Percentiles rank a stretch among this genome's conserved stretches.
phyloP scores from a whole-genome alignment of 441 rosid species.

The Sinapis alba region DNA sequence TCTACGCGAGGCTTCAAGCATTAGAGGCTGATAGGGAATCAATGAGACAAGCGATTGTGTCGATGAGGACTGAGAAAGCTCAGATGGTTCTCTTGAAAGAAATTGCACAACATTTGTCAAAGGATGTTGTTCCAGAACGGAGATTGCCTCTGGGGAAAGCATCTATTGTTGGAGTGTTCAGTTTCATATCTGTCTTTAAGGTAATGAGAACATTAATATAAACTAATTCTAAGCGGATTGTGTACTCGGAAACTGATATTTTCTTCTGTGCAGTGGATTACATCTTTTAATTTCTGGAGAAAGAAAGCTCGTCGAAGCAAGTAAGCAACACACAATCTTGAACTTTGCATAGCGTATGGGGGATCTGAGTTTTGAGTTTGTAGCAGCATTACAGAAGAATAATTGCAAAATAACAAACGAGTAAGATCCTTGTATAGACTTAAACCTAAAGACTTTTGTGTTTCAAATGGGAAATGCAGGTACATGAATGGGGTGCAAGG shows the following conservation, averaged over 20 bases:
- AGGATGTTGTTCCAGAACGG: conserved; percentile 69
- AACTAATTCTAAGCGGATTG: background rate
- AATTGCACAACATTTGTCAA: conserved; percentile 88
- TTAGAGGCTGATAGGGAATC: conserved; percentile 99
- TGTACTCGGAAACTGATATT: background rate
- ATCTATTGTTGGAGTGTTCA: conserved; percentile 50
- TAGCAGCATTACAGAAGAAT: too few relatives aligned
- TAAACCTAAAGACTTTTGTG: background rate
- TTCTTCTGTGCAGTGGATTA: conserved; percentile 69
- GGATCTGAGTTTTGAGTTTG: conserved; percentile 10
- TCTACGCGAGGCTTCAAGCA: conserved; percentile 90
- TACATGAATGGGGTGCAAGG: conserved; percentile 61
- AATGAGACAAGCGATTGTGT: conserved; percentile 88
- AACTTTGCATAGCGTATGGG: background rate
- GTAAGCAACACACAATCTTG: conserved; percentile 52
- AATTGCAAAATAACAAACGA: background rate
- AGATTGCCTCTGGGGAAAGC: conserved; percentile 53
- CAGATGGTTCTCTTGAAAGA: conserved; percentile 90
- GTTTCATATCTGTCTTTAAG: conserved; percentile 72
- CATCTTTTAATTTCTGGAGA: conserved; percentile 77
- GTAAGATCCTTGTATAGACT: conserved; percentile 4
- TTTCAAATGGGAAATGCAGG: conserved; percentile 47
- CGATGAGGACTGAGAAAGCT: conserved; percentile 95
- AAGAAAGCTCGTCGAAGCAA: conserved; percentile 76
- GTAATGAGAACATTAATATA: background rate